Percentiles rank a stretch among this genome's conserved stretches.
phyloP scores from a whole-genome alignment of 352 stramenopile genomes.

The Thalassiosira hispida region DNA sequence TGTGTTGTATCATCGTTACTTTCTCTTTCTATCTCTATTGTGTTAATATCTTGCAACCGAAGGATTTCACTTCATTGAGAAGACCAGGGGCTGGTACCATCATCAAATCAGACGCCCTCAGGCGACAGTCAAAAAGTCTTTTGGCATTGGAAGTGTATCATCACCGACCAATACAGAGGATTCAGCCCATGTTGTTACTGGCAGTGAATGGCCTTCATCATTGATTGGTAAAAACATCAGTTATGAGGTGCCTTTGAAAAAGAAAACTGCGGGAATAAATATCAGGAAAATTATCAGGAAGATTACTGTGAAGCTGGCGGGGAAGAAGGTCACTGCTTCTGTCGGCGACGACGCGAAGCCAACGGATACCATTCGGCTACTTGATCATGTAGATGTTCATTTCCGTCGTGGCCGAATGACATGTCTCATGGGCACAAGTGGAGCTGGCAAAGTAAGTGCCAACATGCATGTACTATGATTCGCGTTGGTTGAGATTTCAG shows the following conservation, averaged over 20 bases:
- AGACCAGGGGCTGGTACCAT: slow-evolving; percentile 42
- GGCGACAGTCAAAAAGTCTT: slow-evolving; percentile 32
- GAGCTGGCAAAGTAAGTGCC: slow-evolving; percentile 85
- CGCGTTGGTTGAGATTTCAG: too few relatives aligned
- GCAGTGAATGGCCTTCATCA: slow-evolving; percentile 24
- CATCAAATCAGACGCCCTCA: slow-evolving; percentile 48
- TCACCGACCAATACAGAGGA: background rate
- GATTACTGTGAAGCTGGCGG: slow-evolving; percentile 26
- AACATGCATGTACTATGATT: too few relatives aligned
- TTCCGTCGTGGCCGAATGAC: slow-evolving; percentile 35
- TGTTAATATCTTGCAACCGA: too few relatives aligned
- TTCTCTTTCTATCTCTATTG: background rate
- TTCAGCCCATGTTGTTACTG: too few relatives aligned
- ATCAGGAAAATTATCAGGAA: slow-evolving; percentile 28
- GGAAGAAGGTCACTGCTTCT: slow-evolving; percentile 18
- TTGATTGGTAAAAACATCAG: slow-evolving; percentile 31
- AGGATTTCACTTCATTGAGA: slow-evolving; percentile 41
- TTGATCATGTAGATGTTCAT: slow-evolving; percentile 37
- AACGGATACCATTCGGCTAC: slow-evolving; percentile 19
- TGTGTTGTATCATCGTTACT: background rate
- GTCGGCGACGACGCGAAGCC: background rate
- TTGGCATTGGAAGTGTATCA: slow-evolving; percentile 15
- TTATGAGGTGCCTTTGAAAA: slow-evolving; percentile 30
- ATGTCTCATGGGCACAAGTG: slow-evolving; percentile 80
- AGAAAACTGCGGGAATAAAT: slow-evolving; percentile 30